Evolutionary conservation across 768 basidiomycete genomes (phyloP).

Genomic region (Tricholoma hemisulphureum): DNA sequence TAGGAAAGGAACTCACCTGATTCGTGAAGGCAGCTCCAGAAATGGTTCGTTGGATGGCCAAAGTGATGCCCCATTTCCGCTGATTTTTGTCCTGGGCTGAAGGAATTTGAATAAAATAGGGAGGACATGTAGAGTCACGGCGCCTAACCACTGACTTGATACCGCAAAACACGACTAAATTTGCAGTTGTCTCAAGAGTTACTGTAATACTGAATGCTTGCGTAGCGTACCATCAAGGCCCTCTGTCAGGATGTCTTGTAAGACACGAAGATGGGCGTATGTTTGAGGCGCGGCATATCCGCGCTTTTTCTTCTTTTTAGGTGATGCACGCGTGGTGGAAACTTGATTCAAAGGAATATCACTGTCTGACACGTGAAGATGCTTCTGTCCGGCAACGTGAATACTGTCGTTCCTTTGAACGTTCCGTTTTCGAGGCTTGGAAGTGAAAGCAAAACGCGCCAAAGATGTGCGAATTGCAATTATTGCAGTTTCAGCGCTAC

Average conservation of each 20-base stretch:
- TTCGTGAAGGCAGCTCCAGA: constrained; percentile 70
- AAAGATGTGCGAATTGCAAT: constrained; percentile 1
- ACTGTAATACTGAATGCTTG: not conserved
- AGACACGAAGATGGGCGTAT: constrained; percentile 48
- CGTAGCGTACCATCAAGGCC: constrained; percentile 56
- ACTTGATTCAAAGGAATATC: not conserved
- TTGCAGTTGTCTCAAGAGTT: not conserved
- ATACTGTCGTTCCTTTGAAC: not conserved
- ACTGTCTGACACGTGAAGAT: not conserved
- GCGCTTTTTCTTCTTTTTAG: constrained; percentile 34
- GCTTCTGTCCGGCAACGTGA: not conserved
- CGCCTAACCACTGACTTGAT: constrained; percentile 60
- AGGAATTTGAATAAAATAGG: not conserved
- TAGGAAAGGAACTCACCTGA: constrained; percentile 45
- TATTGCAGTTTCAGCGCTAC: not conserved
- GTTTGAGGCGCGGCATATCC: constrained; percentile 50
- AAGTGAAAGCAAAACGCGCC: constrained; percentile 3
- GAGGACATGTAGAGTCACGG: not conserved
- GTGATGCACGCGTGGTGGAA: not conserved
- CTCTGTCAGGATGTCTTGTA: constrained; percentile 52
- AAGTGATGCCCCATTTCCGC: constrained; percentile 76
- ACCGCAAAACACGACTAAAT: constrained; percentile 75
- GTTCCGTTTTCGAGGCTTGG: not conserved
- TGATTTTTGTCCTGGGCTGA: constrained; percentile 67
- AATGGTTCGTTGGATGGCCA: constrained; percentile 77